phyloP scores from a whole-genome alignment of 2,329 filamentous ascomycete genomes.

The Pyrenochaeta sp. region DNA sequence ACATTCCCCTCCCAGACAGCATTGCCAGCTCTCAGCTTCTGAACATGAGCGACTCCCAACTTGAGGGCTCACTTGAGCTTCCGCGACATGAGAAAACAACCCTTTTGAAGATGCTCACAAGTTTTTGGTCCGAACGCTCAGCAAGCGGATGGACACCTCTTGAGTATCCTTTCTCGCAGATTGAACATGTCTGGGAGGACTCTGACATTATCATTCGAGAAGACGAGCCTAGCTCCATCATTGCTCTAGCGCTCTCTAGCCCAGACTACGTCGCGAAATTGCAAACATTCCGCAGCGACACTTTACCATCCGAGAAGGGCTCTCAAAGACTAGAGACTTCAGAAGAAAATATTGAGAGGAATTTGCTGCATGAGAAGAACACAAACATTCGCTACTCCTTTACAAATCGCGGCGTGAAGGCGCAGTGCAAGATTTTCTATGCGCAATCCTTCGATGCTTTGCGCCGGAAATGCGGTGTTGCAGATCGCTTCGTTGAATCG shows the following conservation, averaged over 20 bases:
- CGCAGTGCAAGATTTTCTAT: conserved; percentile 98
- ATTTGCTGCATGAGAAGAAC: conserved; percentile 82
- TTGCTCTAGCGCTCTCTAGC: conserved; percentile 89
- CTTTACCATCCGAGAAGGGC: conserved; percentile 24
- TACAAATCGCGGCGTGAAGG: conserved; percentile 88
- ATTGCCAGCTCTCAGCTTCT: conserved; percentile 62
- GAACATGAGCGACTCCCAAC: conserved; percentile 61
- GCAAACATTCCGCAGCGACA: conserved; percentile 65
- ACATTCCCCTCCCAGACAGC: conserved; percentile 70
- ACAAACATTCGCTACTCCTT: conserved; percentile 98
- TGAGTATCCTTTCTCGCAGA: conserved; percentile 83
- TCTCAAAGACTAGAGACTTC: conserved; percentile 32
- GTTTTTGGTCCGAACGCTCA: conserved; percentile 98
- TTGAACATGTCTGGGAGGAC: conserved; percentile 95
- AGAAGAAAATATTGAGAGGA: conserved; percentile 83
- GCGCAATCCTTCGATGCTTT: conserved; percentile 97
- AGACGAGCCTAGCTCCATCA: conserved; percentile 95
- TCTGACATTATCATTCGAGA: conserved; percentile 97
- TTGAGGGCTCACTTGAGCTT: conserved; percentile 74
- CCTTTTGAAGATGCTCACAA: conserved; percentile 92
- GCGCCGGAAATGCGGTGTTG: conserved; percentile 88
- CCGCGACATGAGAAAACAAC: conserved; percentile 94
- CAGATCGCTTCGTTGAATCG: conserved; percentile 93
- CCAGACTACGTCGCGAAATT: conserved; percentile 87
- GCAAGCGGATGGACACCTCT: conserved; percentile 92